Evolutionary conservation across 805 yeast species (phyloP), one percentile per base, ranked within the genome.

Genomic region (Naumovozyma castellii): DNA sequence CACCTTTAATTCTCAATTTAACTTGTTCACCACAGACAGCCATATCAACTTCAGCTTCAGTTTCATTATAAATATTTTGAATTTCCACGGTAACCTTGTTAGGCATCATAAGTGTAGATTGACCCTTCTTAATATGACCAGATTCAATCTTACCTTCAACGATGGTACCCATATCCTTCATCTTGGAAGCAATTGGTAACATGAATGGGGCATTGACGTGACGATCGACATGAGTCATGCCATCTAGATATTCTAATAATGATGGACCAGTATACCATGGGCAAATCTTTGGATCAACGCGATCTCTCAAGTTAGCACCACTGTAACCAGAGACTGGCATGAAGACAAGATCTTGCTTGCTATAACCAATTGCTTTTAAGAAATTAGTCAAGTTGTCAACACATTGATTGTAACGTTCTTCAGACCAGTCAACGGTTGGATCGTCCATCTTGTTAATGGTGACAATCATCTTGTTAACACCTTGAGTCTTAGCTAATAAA

Each of bases 261-360:
- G 97, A 69, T 35, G 97, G 97, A 14, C 98, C 98, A 14, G 62
- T 66, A 72, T 90, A 90, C 97, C 97, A 92, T 47, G 96, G 88
- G 57, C 94, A 84, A 30, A 71, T 78, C 45, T 72, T 68, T 47
- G 76, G 61, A 46, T 74, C 60, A 35, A 92, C 84, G 49, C 88
- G 78, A 30, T 85, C 95, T 66, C 86, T 88, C 69, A 92, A 71
- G 52, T 96, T 96, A 41, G 94, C 95, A 59, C 99, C 98, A 39
- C 96, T 86, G 73, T 71, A 92, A 47, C 98, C 99, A 15, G 97
- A 87, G 39, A 92, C 97, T 35, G 99, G 99, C 97, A 92, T 90
- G 67, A 76, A 84, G 16, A 76, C 62, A 41, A 92, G 82, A 39
- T 82, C 84, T 68, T 85, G 86, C 39, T 74, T 66, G 51, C 74